Evolutionary conservation across 805 yeast species (phyloP), one percentile per base, ranked within the genome.

Genomic region (Yarrowia sp.): DNA sequence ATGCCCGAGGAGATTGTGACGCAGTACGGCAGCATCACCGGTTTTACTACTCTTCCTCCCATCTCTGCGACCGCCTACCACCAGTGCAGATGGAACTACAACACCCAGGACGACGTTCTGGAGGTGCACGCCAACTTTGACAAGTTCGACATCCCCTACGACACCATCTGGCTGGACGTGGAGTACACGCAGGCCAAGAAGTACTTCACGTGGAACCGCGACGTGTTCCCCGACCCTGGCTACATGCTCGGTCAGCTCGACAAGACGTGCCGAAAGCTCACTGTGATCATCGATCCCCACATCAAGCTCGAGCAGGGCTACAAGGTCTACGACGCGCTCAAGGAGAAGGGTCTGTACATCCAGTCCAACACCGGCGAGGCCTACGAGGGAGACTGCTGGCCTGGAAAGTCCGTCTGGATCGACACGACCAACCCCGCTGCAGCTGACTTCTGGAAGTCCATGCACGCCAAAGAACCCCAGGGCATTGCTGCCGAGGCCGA

Each of bases 1-100:
- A 73, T 78, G 2, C 79, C 82, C 0, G 86, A 90, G 1, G 71
- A 73, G 0, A 79, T 94, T 21, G 80, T 85, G 39, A 69, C 77
- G 41, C 78, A 84, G 32, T 93, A 87, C 71, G 86, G 90, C 0
- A 66, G 71, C 1, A 72, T 94, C 16, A 86, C 96, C 0, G 99
- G 99, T 0, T 81, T 75, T 63, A 79, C 91, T 0, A 72, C 78
- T 7, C 73, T 94, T 10, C 99, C 99, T 1, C 87, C 84, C 65
- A 65, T 85, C 42, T 88, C 91, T 68, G 78, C 97, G 0, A 72
- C 91, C 13, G 98, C 96, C 0, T 90, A 94, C 71, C 98, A 94
- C 71, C 99, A 94, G 74, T 93, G 97, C 71, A 81, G 98, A 69
- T 94, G 99, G 99, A 94, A 94, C 72, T 94, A 94, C 75, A 89